A percentile compares a stretch with the other conserved stretches of the same genome.
Conservation (phyloP, 192 early-diverging fungal genomes). For the Umbelopsis sp. region DNA sequence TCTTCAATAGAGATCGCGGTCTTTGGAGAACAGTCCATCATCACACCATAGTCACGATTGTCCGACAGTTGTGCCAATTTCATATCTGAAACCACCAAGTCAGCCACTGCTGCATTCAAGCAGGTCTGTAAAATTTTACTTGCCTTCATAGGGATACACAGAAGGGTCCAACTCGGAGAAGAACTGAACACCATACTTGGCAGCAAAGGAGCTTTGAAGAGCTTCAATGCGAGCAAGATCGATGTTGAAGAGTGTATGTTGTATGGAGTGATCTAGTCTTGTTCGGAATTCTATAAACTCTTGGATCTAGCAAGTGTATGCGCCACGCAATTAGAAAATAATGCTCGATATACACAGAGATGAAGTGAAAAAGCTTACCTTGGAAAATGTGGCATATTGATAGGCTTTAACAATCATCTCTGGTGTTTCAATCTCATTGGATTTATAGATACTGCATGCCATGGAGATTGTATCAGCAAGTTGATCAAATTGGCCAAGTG, state of each 20-base stretch:
- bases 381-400: slow-evolving; percentile 84
- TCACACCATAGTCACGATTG: slow-evolving; percentile 73
- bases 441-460: slow-evolving; percentile 74
- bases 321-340: too few species aligned
- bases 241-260: slow-evolving; percentile 68
- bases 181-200: slow-evolving; percentile 51
- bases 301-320: slow-evolving; percentile 56
- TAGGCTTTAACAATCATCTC: slow-evolving; percentile 87
- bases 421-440: slow-evolving; percentile 80
- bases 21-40: slow-evolving; percentile 57
- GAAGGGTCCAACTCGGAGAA: slow-evolving; percentile 58
- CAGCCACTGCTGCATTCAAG: neutral
- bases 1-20: slow-evolving; percentile 38
- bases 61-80: slow-evolving; percentile 56
- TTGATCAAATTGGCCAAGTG: slow-evolving; percentile 52
- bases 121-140: neutral
- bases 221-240: slow-evolving; percentile 70
- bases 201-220: slow-evolving; percentile 49
- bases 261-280: slow-evolving; percentile 73
- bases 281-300: slow-evolving; percentile 86
- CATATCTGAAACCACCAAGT: slow-evolving; percentile 32
- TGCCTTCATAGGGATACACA: slow-evolving; percentile 61
- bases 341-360: neutral
- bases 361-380: slow-evolving; percentile 44
- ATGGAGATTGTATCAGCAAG: slow-evolving; percentile 60